Conservation (phyloP, 73 alveolate genomes). For the Paramecium tetraurelia region DNA sequence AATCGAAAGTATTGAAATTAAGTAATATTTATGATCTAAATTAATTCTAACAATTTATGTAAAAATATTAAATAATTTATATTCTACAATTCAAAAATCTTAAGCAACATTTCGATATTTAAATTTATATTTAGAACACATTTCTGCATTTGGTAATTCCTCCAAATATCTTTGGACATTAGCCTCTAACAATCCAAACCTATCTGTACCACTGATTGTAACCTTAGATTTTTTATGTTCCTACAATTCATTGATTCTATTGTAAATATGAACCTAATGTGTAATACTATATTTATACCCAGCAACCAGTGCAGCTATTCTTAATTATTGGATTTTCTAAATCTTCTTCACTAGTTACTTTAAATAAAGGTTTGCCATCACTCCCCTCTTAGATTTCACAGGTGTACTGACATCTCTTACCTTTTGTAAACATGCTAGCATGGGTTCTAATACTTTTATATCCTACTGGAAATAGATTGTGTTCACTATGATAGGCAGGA, state of each 20-base stretch:
- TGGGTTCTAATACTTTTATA: slow-evolving; percentile 90
- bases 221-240: slow-evolving; percentile 86
- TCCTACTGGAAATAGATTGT: slow-evolving; percentile 95
- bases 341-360: slow-evolving; percentile 86
- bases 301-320: slow-evolving; percentile 95
- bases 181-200: slow-evolving; percentile 93
- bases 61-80: neutral
- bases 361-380: slow-evolving; percentile 83
- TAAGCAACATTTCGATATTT: slow-evolving; percentile 8
- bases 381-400: slow-evolving; percentile 97
- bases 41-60: neutral
- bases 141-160: slow-evolving; percentile 81
- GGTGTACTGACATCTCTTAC: slow-evolving; percentile 84
- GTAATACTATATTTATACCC: slow-evolving; percentile 65
- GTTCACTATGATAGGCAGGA: slow-evolving; percentile 89
- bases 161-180: slow-evolving; percentile 83
- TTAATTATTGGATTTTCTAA: slow-evolving; percentile 87
- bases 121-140: slow-evolving; percentile 75
- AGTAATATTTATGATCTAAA: neutral
- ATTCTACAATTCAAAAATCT: neutral
- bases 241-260: slow-evolving; percentile 83
- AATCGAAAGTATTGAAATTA: neutral
- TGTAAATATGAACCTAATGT: slow-evolving; percentile 67
- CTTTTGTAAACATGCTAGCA: slow-evolving; percentile 80
- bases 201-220: slow-evolving; percentile 94